These are phyloP conservation scores for Rhododendron molle DNA, from an alignment of 148 eudicot genomes.

Conservation along the genomic window DNA sequence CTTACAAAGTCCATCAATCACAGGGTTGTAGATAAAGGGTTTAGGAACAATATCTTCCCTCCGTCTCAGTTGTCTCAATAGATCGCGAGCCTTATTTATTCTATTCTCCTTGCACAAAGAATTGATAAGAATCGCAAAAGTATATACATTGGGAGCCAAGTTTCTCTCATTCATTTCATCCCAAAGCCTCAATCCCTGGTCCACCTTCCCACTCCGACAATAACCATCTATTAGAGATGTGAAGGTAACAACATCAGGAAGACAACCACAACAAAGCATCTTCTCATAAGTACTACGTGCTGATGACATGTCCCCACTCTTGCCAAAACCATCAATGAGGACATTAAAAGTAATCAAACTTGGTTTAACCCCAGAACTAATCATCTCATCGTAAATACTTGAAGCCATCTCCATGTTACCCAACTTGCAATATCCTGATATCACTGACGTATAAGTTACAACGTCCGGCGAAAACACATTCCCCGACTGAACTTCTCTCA, in stretches of 20 bases:
- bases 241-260: slow-evolving; percentile 78
- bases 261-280: slow-evolving; percentile 53
- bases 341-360: slow-evolving; percentile 52
- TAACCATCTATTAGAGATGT: slow-evolving; percentile 67
- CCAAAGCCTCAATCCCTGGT: slow-evolving; percentile 61
- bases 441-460: slow-evolving; percentile 69
- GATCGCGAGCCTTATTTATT: slow-evolving; percentile 63
- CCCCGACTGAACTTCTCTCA: slow-evolving; percentile 41
- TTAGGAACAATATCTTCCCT: slow-evolving; percentile 51
- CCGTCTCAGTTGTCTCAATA: slow-evolving; percentile 48
- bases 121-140: slow-evolving; percentile 60
- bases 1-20: slow-evolving; percentile 89
- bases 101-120: slow-evolving; percentile 76
- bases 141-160: slow-evolving; percentile 58
- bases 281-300: slow-evolving; percentile 48
- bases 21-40: slow-evolving; percentile 82
- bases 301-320: slow-evolving; percentile 55
- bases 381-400: slow-evolving; percentile 56
- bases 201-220: slow-evolving; percentile 62
- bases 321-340: slow-evolving; percentile 79
- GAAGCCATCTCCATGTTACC: slow-evolving; percentile 67
- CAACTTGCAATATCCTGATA: slow-evolving; percentile 66
- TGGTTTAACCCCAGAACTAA: slow-evolving; percentile 52
- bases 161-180: slow-evolving; percentile 50
- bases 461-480: slow-evolving; percentile 52